Evolutionary conservation across 352 stramenopile genomes (phyloP), one percentile per base, ranked within the genome.

Genomic region (Phytophthora ohioensis): DNA sequence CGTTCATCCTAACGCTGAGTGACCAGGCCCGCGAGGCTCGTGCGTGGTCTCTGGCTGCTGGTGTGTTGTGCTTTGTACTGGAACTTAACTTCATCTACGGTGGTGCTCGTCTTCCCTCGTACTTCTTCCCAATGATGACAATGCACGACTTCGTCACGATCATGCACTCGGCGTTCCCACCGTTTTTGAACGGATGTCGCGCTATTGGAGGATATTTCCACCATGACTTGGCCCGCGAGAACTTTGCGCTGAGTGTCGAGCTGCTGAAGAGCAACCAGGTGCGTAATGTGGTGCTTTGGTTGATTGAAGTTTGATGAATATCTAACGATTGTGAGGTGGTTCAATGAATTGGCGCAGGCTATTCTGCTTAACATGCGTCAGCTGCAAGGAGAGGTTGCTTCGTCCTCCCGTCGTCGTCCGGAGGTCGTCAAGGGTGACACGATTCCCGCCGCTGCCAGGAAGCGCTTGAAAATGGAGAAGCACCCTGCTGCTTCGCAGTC

Each of bases 111-210:
- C 73, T 94, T 15, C 85, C 87, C 12, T 51, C 81, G 8, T 69
- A 66, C 55, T 84, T 93, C 35, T 94, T 94, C 67, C 86, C 87
- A 4, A 91, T 71, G 76, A 87, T 92, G 75, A 94, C 95, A 3
- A 93, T 98, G 67, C 88, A 95, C 75, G 94, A 99, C 79, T 86
- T 98, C 55, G 84, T 98, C 38, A 84, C 84, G 68, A 81, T 99
- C 38, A 76, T 99, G 73, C 96, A 98, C 71, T 88, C 91, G 5
- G 82, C 98, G 39, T 99, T 99, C 73, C 95, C 97, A 21, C 90
- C 94, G 0, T 99, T 98, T 74, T 91, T 99, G 85, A 99, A 99
- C 82, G 97, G 97, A 56, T 98, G 95, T 75, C 93, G 97, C 53
- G 96, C 92, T n/a, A 90, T 99, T 69, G 94, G 96, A 34, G 85